Evolutionary conservation across 345 rosid genomes (phyloP).

Genomic region (Pelargonium nanum): DNA sequence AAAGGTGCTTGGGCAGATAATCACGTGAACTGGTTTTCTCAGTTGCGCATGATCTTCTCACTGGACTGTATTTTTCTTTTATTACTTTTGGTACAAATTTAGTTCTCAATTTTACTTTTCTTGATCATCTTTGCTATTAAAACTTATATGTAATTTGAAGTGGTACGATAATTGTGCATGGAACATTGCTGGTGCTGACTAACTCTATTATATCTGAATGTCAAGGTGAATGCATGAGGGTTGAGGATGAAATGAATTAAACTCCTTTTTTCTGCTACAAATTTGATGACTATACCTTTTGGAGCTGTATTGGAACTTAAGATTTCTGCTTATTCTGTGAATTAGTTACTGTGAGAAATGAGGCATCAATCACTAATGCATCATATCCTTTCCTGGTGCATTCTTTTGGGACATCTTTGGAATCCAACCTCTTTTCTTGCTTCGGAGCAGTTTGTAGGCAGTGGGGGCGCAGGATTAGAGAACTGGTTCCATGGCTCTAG

Average conservation of each 20-base stretch:
- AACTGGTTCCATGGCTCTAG: conserved; percentile 17
- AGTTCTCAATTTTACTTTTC: background rate
- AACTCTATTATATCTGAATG: background rate
- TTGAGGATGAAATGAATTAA: background rate
- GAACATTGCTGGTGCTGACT: background rate
- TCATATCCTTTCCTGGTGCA: conserved; percentile 31
- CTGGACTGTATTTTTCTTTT: background rate
- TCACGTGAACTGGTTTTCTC: background rate
- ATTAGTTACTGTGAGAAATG: conserved; percentile 7
- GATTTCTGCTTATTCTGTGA: conserved; percentile 4
- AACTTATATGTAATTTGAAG: background rate
- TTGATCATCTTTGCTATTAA: background rate
- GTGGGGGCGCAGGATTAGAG: conserved; percentile 13
- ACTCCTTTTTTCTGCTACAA: background rate
- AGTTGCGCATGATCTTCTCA: background rate
- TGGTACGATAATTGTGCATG: background rate
- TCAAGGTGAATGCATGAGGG: background rate
- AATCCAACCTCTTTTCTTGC: conserved; percentile 24
- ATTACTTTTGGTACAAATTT: background rate
- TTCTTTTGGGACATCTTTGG: conserved; percentile 31
- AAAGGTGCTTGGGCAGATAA: too few species aligned
- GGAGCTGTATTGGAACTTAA: conserved; percentile 5
- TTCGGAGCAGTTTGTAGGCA: conserved; percentile 19
- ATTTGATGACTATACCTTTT: conserved; percentile 1
- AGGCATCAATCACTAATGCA: conserved; percentile 40